A percentile compares a stretch with the other conserved stretches of the same genome.
Conservation (phyloP, 768 basidiomycete species). For the Boletus insuetus region DNA sequence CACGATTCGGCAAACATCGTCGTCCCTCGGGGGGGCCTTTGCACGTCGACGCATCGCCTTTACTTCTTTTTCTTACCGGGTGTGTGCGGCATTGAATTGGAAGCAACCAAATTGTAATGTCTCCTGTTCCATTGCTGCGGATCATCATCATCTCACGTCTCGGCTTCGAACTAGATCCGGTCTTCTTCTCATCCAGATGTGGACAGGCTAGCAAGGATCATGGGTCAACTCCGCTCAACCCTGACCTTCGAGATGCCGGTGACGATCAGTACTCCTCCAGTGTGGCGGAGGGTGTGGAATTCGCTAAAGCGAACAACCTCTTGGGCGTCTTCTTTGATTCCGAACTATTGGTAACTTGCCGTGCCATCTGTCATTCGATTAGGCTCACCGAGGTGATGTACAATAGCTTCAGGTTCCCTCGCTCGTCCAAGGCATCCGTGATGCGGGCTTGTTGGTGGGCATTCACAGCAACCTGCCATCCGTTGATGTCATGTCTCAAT, state of each 20-base stretch:
- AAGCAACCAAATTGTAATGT: conserved; percentile 94
- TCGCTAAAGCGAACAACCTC: conserved; percentile 89
- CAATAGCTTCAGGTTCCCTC: conserved; percentile 78
- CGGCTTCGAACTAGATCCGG: conserved; percentile 64
- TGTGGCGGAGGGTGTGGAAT: conserved; percentile 88
- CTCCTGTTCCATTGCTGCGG: conserved; percentile 18
- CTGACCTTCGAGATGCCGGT: conserved; percentile 40
- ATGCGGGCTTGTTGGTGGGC: conserved; percentile 83
- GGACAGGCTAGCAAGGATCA: conserved; percentile 51
- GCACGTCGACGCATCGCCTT: conserved; percentile 83
- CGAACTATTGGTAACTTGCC: conserved; percentile 66
- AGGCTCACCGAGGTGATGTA: conserved; percentile 11
- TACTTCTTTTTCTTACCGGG: conserved; percentile 85
- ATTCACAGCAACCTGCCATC: conserved; percentile 63
- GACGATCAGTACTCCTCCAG: conserved; percentile 56
- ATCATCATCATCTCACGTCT: conserved; percentile 18
- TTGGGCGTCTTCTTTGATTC: conserved; percentile 90
- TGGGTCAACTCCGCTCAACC: conserved; percentile 38
- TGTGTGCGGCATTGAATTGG: conserved; percentile 93
- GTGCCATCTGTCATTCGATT: conserved; percentile 7
- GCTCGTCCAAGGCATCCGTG: conserved; percentile 83
- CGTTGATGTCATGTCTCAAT: conserved; percentile 35
- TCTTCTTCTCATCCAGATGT: conserved; percentile 90
- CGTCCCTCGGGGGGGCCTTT: conserved; percentile 46
- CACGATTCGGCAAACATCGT: conserved; percentile 71